These are phyloP conservation scores for Fusarium papillatum DNA, from an alignment of 2,329 filamentous ascomycete species.

Conservation along the genomic window DNA sequence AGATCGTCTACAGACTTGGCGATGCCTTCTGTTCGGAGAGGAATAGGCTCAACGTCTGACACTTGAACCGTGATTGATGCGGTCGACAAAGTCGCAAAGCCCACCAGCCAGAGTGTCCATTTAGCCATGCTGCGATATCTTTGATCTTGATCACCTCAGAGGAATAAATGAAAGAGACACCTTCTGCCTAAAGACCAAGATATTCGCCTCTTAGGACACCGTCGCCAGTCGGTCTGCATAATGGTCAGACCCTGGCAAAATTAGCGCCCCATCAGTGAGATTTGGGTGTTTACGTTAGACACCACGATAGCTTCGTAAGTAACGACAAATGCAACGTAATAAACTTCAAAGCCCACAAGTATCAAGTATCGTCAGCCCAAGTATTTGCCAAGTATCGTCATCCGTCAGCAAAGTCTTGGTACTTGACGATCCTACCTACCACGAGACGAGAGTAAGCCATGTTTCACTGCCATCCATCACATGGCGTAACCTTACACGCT, in stretches of 20 bases:
- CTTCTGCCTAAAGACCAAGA: not conserved
- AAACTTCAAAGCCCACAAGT: not conserved
- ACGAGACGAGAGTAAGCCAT: not conserved
- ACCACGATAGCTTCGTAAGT: not conserved
- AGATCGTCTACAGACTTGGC: constrained; percentile 48
- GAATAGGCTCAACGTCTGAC: constrained; percentile 44
- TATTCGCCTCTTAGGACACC: not conserved
- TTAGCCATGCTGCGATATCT: constrained; percentile 13
- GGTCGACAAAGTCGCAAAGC: constrained; percentile 24
- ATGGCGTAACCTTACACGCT: not conserved
- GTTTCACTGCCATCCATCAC: not conserved
- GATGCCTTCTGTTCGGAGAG: constrained; percentile 33
- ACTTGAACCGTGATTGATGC: constrained; percentile 45
- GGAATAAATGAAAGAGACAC: not conserved
- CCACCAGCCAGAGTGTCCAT: constrained; percentile 21
- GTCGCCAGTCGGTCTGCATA: not conserved
- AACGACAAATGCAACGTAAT: not conserved
- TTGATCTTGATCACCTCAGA: accelerated
- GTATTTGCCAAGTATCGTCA: not conserved
- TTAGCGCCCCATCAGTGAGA: constrained; percentile 10
- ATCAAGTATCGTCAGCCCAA: not conserved
- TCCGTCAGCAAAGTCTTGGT: not conserved
- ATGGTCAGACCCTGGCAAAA: not conserved
- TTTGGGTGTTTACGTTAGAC: not conserved
- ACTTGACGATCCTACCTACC: not conserved